These are phyloP conservation scores for Bipolaris sorokiniana DNA, from an alignment of 2,329 filamentous ascomycete genomes.

Conservation along the genomic window DNA sequence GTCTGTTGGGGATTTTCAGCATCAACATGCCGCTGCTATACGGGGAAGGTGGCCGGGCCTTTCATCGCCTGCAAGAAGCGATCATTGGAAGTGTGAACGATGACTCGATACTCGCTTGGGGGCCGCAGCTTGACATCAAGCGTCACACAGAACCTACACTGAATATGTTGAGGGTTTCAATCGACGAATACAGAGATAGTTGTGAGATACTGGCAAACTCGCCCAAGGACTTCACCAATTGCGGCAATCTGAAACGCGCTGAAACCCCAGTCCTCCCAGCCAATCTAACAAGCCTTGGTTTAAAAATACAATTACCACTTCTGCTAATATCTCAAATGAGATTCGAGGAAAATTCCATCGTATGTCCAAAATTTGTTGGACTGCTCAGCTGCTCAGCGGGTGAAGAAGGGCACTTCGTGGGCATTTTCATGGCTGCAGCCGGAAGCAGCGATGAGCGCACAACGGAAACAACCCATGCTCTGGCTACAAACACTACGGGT, in stretches of 20 bases:
- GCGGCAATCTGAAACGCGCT: background rate
- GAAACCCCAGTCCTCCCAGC: background rate
- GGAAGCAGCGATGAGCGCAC: too few relatives aligned
- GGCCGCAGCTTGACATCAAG: background rate
- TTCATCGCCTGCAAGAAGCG: constrained; percentile 30
- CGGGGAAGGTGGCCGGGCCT: constrained; percentile 37
- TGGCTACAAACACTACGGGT: too few relatives aligned
- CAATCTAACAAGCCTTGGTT: background rate
- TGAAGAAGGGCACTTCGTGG: background rate
- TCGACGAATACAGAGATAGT: too few relatives aligned
- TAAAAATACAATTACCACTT: background rate
- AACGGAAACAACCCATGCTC: background rate
- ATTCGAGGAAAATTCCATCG: too few relatives aligned
- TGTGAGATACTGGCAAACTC: background rate
- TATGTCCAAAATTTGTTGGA: background rate
- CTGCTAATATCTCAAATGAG: accelerated
- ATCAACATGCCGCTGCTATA: constrained; percentile 42
- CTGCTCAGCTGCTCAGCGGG: background rate
- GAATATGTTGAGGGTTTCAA: background rate
- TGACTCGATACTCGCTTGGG: constrained; percentile 25
- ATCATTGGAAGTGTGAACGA: constrained; percentile 24
- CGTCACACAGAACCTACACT: too few relatives aligned
- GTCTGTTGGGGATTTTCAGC: constrained; percentile 39
- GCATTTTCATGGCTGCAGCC: background rate
- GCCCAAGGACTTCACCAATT: background rate